Base-by-base conservation (phyloP, 2,329 filamentous ascomycete genomes). In the Phialophora expanda region DNA sequence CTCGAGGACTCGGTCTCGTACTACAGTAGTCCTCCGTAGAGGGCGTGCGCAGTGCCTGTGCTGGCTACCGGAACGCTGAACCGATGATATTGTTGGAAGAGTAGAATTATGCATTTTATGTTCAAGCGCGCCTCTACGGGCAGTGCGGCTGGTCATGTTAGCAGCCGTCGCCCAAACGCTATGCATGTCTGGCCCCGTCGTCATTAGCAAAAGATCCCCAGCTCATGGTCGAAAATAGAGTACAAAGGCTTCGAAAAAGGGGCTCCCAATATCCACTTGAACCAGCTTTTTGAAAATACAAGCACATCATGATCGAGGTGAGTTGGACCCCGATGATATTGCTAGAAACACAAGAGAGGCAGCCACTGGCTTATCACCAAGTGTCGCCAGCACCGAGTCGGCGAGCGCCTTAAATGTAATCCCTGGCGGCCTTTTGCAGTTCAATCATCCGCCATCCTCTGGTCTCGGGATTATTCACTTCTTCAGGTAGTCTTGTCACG, bases 391-490 rank as follows among this genome's bases (percentile, higher is more conserved):
- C 14, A 30, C 51, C 51, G 24, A 17, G 4, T 38, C 44, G 28
- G 9, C 30, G 8, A 14, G 38, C 38, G 14, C 14, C 34, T 26
- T 82, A 91, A 71, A 90, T 88, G 74, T 90, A 98, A 81, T 99
- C 95, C 75, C 95, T 88, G 63, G 91, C 94, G 78, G 92, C 96
- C 89, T 99, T 99, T 80, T 99, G 95, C 83, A 99, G 88, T 82
- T 99, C 95, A 76, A 99, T 98, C 78, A 99, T 83, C 75, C 94
- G 89, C 95, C 95, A 99, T 34, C 95, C 95, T 75, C 93, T 87
- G 11, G 95, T 99, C 82, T 99, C 95, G 1, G 93, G 91, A 78
- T 99, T 98, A 83, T 89, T 94, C 72, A 98, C 94, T 73, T 99
- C 95, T 76, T 99, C 95, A 1, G 95, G 89, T 66, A 96, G 88